Percentiles rank a stretch among this genome's conserved stretches.
Conservation (phyloP, 176 grass and related monocot genomes). For the Miscanthus lutarioriparius region DNA sequence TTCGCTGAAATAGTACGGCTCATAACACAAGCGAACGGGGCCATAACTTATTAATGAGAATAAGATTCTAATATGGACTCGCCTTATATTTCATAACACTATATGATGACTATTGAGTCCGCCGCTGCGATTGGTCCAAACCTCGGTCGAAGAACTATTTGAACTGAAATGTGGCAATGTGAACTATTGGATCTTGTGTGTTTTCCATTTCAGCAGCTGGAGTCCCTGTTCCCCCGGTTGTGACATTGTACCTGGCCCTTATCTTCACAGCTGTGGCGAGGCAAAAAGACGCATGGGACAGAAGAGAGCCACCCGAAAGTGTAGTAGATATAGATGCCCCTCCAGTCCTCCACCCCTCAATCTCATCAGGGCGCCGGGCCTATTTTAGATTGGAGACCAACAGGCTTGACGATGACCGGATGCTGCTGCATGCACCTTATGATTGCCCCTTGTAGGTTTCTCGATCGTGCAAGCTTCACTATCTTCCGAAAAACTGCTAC, state of each 20-base stretch:
- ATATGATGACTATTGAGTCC: not conserved
- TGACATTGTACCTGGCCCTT: slow-evolving; percentile 48
- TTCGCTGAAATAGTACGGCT: too few species aligned
- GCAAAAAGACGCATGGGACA: slow-evolving; percentile 32
- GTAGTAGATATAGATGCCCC: slow-evolving; percentile 36
- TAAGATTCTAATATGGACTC: too few species aligned
- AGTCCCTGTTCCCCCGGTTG: slow-evolving; percentile 11
- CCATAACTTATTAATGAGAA: too few species aligned
- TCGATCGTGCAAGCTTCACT: not conserved
- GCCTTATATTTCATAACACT: too few species aligned
- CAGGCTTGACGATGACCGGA: slow-evolving; percentile 31
- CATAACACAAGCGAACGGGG: too few species aligned
- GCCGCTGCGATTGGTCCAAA: not conserved
- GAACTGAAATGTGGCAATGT: not conserved
- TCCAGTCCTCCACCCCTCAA: not conserved
- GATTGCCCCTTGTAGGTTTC: slow-evolving; percentile 23
- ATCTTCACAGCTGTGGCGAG: slow-evolving; percentile 41
- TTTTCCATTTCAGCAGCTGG: slow-evolving; percentile 16
- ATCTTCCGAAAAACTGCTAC: not conserved
- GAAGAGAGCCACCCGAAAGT: slow-evolving; percentile 45
- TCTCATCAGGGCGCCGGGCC: slow-evolving; percentile 22
- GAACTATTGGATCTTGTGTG: not conserved
- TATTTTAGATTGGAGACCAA: slow-evolving; percentile 38
- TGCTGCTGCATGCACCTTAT: slow-evolving; percentile 29
- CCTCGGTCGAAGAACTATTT: not conserved